Base-by-base conservation (phyloP, 1,284 basidiomycete species). In the Irpex lacteus region DNA sequence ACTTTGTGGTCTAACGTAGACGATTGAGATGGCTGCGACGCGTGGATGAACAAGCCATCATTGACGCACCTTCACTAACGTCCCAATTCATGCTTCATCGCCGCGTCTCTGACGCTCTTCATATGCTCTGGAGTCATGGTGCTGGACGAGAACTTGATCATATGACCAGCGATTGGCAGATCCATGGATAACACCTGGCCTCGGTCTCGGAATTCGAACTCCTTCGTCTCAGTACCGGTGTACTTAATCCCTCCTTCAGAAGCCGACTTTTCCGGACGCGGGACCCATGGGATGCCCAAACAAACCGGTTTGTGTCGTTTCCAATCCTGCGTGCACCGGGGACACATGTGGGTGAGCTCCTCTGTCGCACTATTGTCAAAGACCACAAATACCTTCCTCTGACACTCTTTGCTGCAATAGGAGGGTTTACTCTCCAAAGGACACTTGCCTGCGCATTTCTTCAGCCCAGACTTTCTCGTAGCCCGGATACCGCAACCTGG, bases 371-470 rank as follows among this genome's bases (percentile, higher is more conserved):
- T 21, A 38, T 18, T 18, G 4, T 18, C 26, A 11, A 54, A 60
- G n/a, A 21, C 34, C 34, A 19, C 8, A 47, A n/a, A 4, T 32
- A 66, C 65, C 63, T 62, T 60, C 52, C 37, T 63, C 50, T 69
- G 68, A 53, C 68, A 69, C 47, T 68, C 63, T 55, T 69, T 69
- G 62, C 68, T 69, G 58, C 68, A 69, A 52, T 69, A 69, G 5
- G 60, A 63, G 8, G 67, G 68, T 37, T 69, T 69, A 18, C 52
- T 11, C 9, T 65, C 65, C 8, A 36, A 6, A 1, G 65, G 56
- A 36, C 68, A 69, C 18, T 60, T 63, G 6, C 68, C 68, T 3
- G 50, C 61, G 49, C 68, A 69, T 21, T 60, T 21, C 59, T 49
- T 40, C 13, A 69, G 58, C 21, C 58, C 68, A 5, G 68, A 63